phyloP scores from a whole-genome alignment of 108 stramenopile species.

The Seminavis robusta region DNA sequence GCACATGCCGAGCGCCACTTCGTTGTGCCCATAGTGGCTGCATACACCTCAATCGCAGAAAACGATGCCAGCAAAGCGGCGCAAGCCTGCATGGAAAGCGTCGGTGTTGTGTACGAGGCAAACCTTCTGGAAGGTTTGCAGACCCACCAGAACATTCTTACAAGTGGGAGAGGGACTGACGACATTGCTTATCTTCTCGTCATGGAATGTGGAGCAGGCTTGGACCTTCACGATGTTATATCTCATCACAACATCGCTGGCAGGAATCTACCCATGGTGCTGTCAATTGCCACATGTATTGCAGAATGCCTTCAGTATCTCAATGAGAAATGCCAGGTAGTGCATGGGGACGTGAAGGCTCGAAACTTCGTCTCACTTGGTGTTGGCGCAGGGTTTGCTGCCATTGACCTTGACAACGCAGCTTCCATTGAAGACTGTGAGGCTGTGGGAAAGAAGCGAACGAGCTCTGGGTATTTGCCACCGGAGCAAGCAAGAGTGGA shows the following conservation, averaged over 20 bases:
- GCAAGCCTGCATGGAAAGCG: too few relatives aligned
- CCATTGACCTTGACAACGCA: conserved; percentile 18
- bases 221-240: conserved; percentile 12
- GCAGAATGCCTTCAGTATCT: conserved; percentile 14
- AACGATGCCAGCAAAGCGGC: too few relatives aligned
- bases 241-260: conserved; percentile 20
- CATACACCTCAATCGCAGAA: too few relatives aligned
- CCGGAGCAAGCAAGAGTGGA: conserved; percentile 18
- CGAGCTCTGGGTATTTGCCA: conserved; percentile 15
- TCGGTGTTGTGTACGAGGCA: too few relatives aligned
- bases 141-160: too few relatives aligned
- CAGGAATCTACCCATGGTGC: conserved; percentile 7
- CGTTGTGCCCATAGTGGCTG: conserved; percentile 9
- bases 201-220: conserved; percentile 17
- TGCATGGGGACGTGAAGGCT: conserved; percentile 21
- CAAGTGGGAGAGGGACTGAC: too few relatives aligned
- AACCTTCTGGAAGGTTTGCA: too few relatives aligned
- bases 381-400: conserved; percentile 8
- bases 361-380: conserved; percentile 12
- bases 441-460: conserved; percentile 5
- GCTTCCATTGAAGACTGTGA: conserved; percentile 4
- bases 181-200: conserved; percentile 13
- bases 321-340: conserved; percentile 12
- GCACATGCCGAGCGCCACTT: too few relatives aligned
- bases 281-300: conserved; percentile 7